phyloP scores from a whole-genome alignment of 495 filamentous ascomycete species.

The Chaetomidium leptoderma region DNA sequence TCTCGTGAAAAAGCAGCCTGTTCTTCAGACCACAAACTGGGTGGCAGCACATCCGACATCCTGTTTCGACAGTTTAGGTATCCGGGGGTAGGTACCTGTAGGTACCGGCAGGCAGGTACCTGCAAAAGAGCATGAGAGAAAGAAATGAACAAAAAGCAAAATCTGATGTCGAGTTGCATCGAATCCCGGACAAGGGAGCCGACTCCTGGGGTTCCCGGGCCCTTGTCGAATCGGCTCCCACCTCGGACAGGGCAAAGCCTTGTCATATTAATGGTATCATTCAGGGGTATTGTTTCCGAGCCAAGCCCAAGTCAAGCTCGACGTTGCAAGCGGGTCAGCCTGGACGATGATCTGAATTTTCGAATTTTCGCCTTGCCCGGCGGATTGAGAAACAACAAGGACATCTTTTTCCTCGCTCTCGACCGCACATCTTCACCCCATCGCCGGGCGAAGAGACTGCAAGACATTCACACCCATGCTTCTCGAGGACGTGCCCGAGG shows the following conservation, averaged over 20 bases:
- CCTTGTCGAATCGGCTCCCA: conserved; percentile 16
- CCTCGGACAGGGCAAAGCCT: neutral
- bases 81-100: no score
- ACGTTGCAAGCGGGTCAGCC: conserved; percentile 2
- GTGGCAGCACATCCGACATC: no score
- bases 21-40: no score
- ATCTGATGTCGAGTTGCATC: conserved; percentile 14
- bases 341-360: conserved; percentile 11
- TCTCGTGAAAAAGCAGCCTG: no score
- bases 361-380: neutral
- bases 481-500: neutral
- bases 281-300: conserved; percentile 18
- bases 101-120: neutral
- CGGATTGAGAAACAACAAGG: neutral
- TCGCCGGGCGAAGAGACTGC: no score
- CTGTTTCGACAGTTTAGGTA: no score
- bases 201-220: neutral
- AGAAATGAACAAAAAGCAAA: conserved; percentile 20
- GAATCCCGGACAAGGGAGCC: conserved; percentile 1
- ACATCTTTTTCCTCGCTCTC: no score
- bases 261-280: conserved; percentile 3
- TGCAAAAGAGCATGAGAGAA: neutral
- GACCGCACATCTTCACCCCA: no score
- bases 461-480: neutral
- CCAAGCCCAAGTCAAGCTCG: conserved; percentile 16